These are phyloP conservation scores for Arthrobotrys pseudoclavata DNA, from an alignment of 2,329 filamentous ascomycete genomes.

Conservation along the genomic window DNA sequence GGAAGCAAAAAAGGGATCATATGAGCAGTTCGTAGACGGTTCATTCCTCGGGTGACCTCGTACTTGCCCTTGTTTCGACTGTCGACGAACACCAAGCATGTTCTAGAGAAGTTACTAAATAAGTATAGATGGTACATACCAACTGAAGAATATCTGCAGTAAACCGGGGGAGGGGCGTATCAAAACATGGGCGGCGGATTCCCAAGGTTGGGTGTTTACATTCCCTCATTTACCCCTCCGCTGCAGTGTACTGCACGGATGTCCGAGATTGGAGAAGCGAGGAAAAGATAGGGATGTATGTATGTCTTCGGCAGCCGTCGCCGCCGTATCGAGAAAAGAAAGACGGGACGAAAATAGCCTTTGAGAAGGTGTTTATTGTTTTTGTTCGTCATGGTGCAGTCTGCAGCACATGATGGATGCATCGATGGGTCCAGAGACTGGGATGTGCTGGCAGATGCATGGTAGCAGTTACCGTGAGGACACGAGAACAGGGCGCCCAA, in stretches of 20 bases:
- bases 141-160: constrained; percentile 8
- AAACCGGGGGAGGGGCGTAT: constrained; percentile 1
- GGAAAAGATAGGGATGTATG: neutral
- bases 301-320: constrained; percentile 30
- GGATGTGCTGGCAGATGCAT: constrained; percentile 45
- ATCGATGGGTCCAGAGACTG: constrained; percentile 2
- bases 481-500: neutral
- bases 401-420: constrained; percentile 7
- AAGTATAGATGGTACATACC: neutral
- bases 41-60: constrained; percentile 4
- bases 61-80: constrained; percentile 18
- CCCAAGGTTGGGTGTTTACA: constrained; percentile 28
- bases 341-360: constrained; percentile 34
- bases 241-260: neutral
- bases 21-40: constrained; percentile 24
- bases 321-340: constrained; percentile 6
- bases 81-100: constrained; percentile 2
- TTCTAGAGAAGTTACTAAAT: constrained; percentile 2
- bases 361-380: constrained; percentile 12
- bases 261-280: constrained; percentile 1
- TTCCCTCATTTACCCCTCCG: constrained; percentile 26
- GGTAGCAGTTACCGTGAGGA: constrained; percentile 28
- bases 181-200: constrained; percentile 8
- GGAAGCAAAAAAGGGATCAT: neutral
- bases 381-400: constrained; percentile 34